Evolutionary conservation across 768 basidiomycete species (phyloP).

Genomic region (Pleurotus citrinopileatus): DNA sequence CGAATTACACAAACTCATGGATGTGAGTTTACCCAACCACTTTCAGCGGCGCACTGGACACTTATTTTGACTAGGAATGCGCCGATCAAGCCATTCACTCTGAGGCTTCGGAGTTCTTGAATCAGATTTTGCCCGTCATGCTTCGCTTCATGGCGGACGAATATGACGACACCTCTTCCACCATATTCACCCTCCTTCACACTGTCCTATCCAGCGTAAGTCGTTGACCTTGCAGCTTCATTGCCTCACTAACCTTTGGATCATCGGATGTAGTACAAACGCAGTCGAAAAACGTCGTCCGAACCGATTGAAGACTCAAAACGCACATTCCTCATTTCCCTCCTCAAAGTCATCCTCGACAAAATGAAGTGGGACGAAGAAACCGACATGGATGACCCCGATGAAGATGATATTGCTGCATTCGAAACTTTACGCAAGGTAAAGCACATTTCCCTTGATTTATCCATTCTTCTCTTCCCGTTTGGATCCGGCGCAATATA

Average conservation of each 20-base stretch:
- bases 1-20: conserved; percentile 81
- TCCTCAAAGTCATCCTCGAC: conserved; percentile 74
- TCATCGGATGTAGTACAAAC: conserved; percentile 82
- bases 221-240: conserved; percentile 14
- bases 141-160: conserved; percentile 88
- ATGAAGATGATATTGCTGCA: conserved; percentile 81
- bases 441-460: conserved; percentile 15
- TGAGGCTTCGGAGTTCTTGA: conserved; percentile 63
- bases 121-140: conserved; percentile 74
- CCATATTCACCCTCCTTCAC: conserved; percentile 80
- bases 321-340: conserved; percentile 71
- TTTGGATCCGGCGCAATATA: conserved; percentile 16
- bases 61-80: conserved; percentile 49
- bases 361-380: conserved; percentile 92
- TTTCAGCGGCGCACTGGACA: conserved; percentile 10
- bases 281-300: conserved; percentile 56
- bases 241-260: conserved; percentile 7
- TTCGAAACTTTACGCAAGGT: conserved; percentile 89
- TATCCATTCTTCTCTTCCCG: background rate
- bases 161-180: conserved; percentile 85
- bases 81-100: conserved; percentile 54
- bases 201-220: conserved; percentile 72
- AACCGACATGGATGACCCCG: conserved; percentile 76
- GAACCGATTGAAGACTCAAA: conserved; percentile 63
- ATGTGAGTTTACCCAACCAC: conserved; percentile 47